These are phyloP conservation scores for Curvularia sp. DNA, from an alignment of 2,329 filamentous ascomycete genomes.

Conservation along the genomic window DNA sequence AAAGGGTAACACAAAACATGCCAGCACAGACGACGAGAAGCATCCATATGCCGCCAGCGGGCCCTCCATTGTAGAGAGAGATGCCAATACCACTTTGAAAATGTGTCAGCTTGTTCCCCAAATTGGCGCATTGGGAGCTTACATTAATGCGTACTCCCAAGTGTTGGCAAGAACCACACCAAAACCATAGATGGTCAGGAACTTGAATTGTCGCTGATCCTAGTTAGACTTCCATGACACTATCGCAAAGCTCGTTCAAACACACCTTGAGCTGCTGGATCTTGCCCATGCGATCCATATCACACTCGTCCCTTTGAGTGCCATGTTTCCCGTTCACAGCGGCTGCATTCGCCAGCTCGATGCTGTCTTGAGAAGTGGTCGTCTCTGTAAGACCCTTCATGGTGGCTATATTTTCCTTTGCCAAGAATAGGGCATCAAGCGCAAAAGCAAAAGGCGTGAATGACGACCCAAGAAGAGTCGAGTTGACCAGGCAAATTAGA, in stretches of 20 bases:
- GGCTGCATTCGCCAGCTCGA: neutral
- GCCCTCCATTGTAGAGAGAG: slow-evolving; percentile 17
- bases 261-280: slow-evolving; percentile 23
- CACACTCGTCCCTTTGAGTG: slow-evolving; percentile 18
- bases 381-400: slow-evolving; percentile 9
- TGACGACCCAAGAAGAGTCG: neutral
- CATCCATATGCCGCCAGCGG: slow-evolving; percentile 34
- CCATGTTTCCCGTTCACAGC: slow-evolving; percentile 10
- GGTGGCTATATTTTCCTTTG: neutral
- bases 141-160: slow-evolving; percentile 29
- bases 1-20: slow-evolving; percentile 33
- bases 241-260: neutral
- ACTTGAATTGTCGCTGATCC: slow-evolving; percentile 23
- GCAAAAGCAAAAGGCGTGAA: neutral
- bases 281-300: slow-evolving; percentile 35
- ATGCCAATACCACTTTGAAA: slow-evolving; percentile 7
- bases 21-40: slow-evolving; percentile 27
- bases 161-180: slow-evolving; percentile 21
- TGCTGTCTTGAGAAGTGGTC: slow-evolving; percentile 1
- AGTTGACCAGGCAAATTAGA: neutral
- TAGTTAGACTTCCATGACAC: neutral
- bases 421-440: neutral
- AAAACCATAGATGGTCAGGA: slow-evolving; percentile 24
- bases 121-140: neutral
- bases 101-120: neutral